A percentile compares a stretch with the other conserved stretches of the same genome.
These are phyloP conservation scores for Micractinium sp. DNA, from an alignment of 139 green algal species.

Conservation along the genomic window DNA sequence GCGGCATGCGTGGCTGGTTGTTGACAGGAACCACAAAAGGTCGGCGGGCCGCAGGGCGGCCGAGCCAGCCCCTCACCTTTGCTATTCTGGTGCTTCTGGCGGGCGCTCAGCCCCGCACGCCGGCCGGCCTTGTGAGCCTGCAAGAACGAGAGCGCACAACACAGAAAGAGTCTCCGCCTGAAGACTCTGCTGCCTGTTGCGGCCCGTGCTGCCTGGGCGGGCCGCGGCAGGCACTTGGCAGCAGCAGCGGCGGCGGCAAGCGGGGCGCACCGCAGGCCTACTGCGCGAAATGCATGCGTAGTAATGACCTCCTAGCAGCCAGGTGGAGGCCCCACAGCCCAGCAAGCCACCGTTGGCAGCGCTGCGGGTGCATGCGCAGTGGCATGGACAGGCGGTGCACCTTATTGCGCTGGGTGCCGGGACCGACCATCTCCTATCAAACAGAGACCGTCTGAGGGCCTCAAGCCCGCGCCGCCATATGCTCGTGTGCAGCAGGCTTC, in stretches of 20 bases:
- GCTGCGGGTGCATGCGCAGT: not conserved
- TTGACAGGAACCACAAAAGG: not conserved
- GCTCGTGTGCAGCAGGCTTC: not conserved
- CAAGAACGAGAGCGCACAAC: not conserved
- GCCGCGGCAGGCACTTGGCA: no score
- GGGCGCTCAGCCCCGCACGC: constrained; percentile 72
- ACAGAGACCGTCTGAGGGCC: not conserved
- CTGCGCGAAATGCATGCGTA: not conserved
- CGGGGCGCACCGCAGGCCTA: not conserved
- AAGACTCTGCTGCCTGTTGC: not conserved
- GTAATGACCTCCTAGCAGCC: not conserved
- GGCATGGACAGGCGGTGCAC: constrained; percentile 4
- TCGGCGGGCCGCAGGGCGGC: not conserved
- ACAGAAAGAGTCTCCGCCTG: no score
- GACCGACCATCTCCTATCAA: constrained; percentile 60
- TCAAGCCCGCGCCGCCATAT: not conserved
- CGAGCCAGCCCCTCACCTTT: constrained; percentile 47
- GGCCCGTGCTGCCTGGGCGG: not conserved
- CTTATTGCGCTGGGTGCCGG: constrained; percentile 74
- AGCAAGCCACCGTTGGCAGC: not conserved
- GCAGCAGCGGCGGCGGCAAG: no score
- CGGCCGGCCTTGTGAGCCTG: constrained; percentile 85
- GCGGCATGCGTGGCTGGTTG: not conserved
- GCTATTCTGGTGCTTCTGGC: constrained; percentile 70
- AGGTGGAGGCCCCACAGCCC: not conserved